Conservation (phyloP, 306 rosid genomes). For the Inga laurina region DNA sequence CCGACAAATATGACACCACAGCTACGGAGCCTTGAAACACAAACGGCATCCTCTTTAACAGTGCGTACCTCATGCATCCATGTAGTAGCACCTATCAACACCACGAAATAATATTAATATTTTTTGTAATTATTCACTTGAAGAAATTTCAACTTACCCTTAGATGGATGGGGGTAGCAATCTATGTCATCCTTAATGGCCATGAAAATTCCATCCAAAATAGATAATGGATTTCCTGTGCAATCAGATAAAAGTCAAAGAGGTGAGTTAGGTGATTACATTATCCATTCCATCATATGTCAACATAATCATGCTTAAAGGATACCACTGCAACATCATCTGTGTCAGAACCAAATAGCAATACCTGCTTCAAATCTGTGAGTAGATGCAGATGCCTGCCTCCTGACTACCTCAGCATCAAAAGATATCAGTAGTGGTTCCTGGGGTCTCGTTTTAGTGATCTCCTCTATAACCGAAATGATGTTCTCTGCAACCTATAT, state of each 20-base stretch:
- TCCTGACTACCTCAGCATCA: constrained; percentile 73
- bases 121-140: background rate
- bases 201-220: constrained; percentile 90
- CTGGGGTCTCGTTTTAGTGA: constrained; percentile 50
- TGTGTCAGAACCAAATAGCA: constrained; percentile 31
- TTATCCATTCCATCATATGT: constrained; percentile 12
- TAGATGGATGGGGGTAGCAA: constrained; percentile 79
- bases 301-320: constrained; percentile 17
- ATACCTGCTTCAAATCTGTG: constrained; percentile 88
- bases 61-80: constrained; percentile 95
- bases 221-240: constrained; percentile 81
- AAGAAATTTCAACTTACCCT: constrained; percentile 53
- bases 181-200: constrained; percentile 99
- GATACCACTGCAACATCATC: constrained; percentile 14
- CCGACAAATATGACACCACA: constrained; percentile 91
- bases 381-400: constrained; percentile 88
- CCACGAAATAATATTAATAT: constrained; percentile 27
- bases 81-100: constrained; percentile 73
- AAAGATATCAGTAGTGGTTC: constrained; percentile 77
- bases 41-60: constrained; percentile 62
- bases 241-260: constrained; percentile 22
- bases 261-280: constrained; percentile 8
- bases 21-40: constrained; percentile 74
- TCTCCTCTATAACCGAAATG: constrained; percentile 68
- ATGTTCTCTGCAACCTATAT: constrained; percentile 74